Conservation (phyloP, 2,329 filamentous ascomycete genomes). For the Alternaria hordeiaustralica region DNA sequence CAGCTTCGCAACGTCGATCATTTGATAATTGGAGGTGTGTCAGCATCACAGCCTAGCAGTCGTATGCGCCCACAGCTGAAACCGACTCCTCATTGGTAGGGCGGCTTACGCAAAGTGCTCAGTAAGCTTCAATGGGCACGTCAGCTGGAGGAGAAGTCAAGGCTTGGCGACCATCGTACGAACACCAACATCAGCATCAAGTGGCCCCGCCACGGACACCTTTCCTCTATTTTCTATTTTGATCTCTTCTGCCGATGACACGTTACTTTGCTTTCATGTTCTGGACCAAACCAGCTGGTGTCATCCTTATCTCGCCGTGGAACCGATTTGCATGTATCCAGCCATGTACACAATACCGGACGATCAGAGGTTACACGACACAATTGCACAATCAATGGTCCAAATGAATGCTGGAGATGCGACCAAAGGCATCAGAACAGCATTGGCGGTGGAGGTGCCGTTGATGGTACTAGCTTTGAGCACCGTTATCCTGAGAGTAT, state of each 20-base stretch:
- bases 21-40: constrained; percentile 3
- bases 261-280: neutral
- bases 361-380: neutral
- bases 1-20: neutral
- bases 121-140: constrained; percentile 22
- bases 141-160: constrained; percentile 15
- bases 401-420: constrained; percentile 11
- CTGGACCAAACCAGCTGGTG: neutral
- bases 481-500: constrained; percentile 32
- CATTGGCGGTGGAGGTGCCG: constrained; percentile 35
- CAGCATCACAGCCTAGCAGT: constrained; percentile 8
- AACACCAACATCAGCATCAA: constrained; percentile 16
- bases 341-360: constrained; percentile 8
- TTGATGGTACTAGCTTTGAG: constrained; percentile 30
- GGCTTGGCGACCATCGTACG: constrained; percentile 11
- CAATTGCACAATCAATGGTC: constrained; percentile 1
- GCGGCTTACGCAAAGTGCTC: constrained; percentile 16
- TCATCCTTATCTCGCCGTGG: neutral
- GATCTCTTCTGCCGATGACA: constrained; percentile 6
- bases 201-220: neutral
- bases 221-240: constrained; percentile 1
- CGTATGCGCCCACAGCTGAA: neutral
- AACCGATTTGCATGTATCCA: neutral
- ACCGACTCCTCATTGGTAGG: constrained; percentile 8
- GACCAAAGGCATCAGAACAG: constrained; percentile 13